Percentiles rank a stretch among this genome's conserved stretches.
phyloP scores from a whole-genome alignment of 306 rosid species.

The Geum urbanum region DNA sequence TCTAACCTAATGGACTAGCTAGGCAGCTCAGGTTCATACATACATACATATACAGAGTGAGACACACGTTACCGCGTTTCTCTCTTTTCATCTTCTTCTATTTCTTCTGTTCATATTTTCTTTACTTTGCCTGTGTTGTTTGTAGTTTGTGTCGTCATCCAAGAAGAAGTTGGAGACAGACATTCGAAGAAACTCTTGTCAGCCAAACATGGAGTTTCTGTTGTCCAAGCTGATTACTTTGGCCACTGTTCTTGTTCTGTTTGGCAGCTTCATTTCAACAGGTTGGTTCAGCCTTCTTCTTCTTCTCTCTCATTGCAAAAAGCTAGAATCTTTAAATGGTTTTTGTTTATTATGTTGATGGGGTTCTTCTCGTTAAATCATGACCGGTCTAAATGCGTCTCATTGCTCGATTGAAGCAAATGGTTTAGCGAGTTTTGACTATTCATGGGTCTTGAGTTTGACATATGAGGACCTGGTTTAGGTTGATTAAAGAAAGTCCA shows the following conservation, averaged over 20 bases:
- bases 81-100: background rate
- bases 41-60: background rate
- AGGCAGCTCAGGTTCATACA: background rate
- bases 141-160: background rate
- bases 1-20: background rate
- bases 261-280: constrained; percentile 41
- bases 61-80: constrained; percentile 1
- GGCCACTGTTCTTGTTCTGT: constrained; percentile 29
- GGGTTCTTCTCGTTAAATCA: background rate
- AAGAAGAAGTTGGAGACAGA: background rate
- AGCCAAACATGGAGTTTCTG: constrained; percentile 21
- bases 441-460: constrained; percentile 13
- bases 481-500: background rate
- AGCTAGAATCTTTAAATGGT: constrained; percentile 2
- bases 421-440: constrained; percentile 8
- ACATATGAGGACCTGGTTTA: background rate
- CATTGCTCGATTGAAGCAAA: background rate
- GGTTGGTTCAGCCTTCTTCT: constrained; percentile 33
- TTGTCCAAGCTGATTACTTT: constrained; percentile 19
- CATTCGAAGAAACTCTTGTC: constrained; percentile 13
- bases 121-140: background rate
- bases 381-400: background rate
- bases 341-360: constrained; percentile 20
- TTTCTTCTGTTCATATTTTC: background rate
- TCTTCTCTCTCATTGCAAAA: background rate